Evolutionary conservation across 179 eudicot species (phyloP), one percentile per base, ranked within the genome.

Genomic region (Monotropa hypopitys): DNA sequence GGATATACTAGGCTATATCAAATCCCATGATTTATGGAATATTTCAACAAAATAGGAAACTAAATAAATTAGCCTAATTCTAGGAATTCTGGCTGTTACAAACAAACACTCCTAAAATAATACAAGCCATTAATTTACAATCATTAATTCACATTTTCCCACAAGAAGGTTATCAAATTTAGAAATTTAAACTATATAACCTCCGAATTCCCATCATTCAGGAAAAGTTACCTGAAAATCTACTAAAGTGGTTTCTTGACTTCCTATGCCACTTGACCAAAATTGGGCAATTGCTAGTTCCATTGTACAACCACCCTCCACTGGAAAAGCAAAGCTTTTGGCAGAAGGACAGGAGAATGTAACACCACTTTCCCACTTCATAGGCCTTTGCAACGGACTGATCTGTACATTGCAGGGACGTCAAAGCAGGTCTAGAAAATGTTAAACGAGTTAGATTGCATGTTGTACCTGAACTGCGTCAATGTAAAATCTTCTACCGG

Each of bases 181-280:
- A 43, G 28, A 61, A 51, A 16, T 18, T 21, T 21, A 74, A 59
- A 56, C 18, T 62, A 18, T 46, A 32, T 32, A 56, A 42, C n/a
- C 59, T 56, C 66, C 40, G 18, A 61, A 61, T 33, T 63, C 69
- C 69, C 26, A 20, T 75, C 10, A 47, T n/a, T 1, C 30, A 32
- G 43, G 2, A 84, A 11, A 63, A 18, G 49, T 68, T 83, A 96
- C 99, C 97, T 96, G 98, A 85, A 96, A 87, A 80, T 96, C 99
- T 51, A 91, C 97, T 26, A 70, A 61, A 12, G 97, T 85, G 50
- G 83, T 83, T 84, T 90, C 99, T 79, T 89, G 88, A 85, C 93
- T 91, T 87, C 99, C 99, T 75, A 90, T 80, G 77, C 98, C 99
- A 87, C 99, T 96, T 21, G 98, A 91, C 99, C 99, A 96, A 81